Percentiles rank a stretch among this genome's conserved stretches.
These are phyloP conservation scores for Leccinum broughii DNA, from an alignment of 768 basidiomycete species.

Conservation along the genomic window DNA sequence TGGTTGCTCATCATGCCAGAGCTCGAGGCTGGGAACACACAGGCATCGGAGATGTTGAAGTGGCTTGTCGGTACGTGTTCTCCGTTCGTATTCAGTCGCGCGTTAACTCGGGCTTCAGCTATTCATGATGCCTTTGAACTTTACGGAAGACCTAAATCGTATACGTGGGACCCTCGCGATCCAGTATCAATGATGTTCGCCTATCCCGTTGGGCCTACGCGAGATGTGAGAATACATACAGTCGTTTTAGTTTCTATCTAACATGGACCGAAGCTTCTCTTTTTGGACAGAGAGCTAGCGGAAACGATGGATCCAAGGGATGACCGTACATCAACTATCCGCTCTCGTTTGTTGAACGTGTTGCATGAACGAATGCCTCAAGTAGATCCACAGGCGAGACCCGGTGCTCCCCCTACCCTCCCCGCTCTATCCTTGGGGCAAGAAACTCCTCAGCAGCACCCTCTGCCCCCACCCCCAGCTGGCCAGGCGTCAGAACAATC, in stretches of 20 bases:
- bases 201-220: constrained; percentile 83
- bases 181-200: constrained; percentile 86
- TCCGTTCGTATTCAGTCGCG: not conserved
- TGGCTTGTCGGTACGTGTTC: constrained; percentile 78
- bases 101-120: constrained; percentile 41
- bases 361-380: constrained; percentile 64
- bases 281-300: constrained; percentile 83
- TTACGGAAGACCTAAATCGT: constrained; percentile 83
- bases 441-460: constrained; percentile 30
- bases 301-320: constrained; percentile 76
- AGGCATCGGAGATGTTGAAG: constrained; percentile 82
- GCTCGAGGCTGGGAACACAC: constrained; percentile 57
- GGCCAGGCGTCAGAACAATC: constrained; percentile 11
- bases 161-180: constrained; percentile 90
- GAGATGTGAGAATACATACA: constrained; percentile 60
- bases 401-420: constrained; percentile 14
- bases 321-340: constrained; percentile 71
- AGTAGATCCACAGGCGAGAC: constrained; percentile 22
- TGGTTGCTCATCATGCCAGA: constrained; percentile 95
- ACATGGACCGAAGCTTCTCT: constrained; percentile 59
- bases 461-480: constrained; percentile 22
- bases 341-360: constrained; percentile 61
- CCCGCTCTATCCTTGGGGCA: constrained; percentile 20
- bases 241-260: constrained; percentile 10
- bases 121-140: constrained; percentile 85